phyloP scores from a whole-genome alignment of 495 filamentous ascomycete genomes.

The Neurospora hispaniola region DNA sequence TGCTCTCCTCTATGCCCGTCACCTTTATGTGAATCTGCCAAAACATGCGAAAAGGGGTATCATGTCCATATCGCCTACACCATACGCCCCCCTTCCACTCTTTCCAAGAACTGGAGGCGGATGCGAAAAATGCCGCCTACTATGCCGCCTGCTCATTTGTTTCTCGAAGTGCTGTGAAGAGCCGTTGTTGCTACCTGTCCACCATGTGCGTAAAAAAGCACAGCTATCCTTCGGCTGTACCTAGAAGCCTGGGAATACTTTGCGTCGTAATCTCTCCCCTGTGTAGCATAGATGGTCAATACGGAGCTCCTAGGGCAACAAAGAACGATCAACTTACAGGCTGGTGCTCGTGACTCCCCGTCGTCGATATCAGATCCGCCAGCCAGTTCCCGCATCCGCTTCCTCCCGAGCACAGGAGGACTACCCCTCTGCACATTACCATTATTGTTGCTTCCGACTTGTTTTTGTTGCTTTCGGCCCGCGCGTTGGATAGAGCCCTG shows the following conservation, averaged over 20 bases:
- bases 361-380: conserved; percentile 13
- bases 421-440: not conserved
- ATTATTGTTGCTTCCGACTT: not conserved
- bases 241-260: conserved; percentile 19
- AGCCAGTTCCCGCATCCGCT: conserved; percentile 25
- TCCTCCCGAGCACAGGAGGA: conserved; percentile 9
- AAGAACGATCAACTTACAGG: conserved; percentile 12
- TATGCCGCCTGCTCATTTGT: not conserved
- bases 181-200: not conserved
- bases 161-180: not conserved
- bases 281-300: not conserved
- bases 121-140: not conserved
- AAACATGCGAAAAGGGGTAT: conserved; percentile 1
- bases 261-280: conserved; percentile 16
- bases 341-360: conserved; percentile 5
- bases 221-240: not conserved
- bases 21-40: not conserved
- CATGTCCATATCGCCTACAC: not conserved
- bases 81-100: not conserved
- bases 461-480: conserved; percentile 2
- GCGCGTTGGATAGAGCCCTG: not conserved
- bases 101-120: not conserved
- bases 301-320: not conserved
- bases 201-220: not conserved
- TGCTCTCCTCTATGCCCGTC: not conserved